phyloP scores from a whole-genome alignment of 176 grass and related monocot genomes.

The Phragmites australis region DNA sequence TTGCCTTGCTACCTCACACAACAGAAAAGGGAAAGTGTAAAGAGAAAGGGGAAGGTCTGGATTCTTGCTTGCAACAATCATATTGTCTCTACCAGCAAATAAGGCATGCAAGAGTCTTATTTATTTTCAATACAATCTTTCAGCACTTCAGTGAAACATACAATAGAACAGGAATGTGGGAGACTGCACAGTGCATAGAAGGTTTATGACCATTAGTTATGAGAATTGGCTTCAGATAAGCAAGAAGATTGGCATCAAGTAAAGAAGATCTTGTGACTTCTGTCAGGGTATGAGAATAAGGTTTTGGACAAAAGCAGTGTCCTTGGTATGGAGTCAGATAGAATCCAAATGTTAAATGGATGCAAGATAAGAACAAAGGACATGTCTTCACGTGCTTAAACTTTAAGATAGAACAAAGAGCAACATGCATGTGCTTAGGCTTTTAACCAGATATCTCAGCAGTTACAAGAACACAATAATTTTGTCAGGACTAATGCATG shows the following conservation, averaged over 20 bases:
- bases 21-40: constrained; percentile 55
- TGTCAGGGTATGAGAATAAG: constrained; percentile 47
- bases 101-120: constrained; percentile 15
- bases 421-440: constrained; percentile 23
- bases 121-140: constrained; percentile 15
- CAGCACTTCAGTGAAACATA: constrained; percentile 9
- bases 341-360: constrained; percentile 27
- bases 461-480: constrained; percentile 10
- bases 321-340: constrained; percentile 8
- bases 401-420: constrained; percentile 18
- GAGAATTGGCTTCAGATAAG: constrained; percentile 19
- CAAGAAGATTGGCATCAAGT: constrained; percentile 26
- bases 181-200: background rate
- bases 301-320: constrained; percentile 14
- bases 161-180: background rate
- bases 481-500: constrained; percentile 1
- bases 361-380: constrained; percentile 33
- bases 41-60: constrained; percentile 59
- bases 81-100: constrained; percentile 45
- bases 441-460: constrained; percentile 29
- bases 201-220: background rate
- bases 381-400: constrained; percentile 20
- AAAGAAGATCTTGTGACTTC: constrained; percentile 37
- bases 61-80: constrained; percentile 60
- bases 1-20: constrained; percentile 66